Base-by-base conservation (phyloP, 1,284 basidiomycete species). In the Somion occarium region DNA sequence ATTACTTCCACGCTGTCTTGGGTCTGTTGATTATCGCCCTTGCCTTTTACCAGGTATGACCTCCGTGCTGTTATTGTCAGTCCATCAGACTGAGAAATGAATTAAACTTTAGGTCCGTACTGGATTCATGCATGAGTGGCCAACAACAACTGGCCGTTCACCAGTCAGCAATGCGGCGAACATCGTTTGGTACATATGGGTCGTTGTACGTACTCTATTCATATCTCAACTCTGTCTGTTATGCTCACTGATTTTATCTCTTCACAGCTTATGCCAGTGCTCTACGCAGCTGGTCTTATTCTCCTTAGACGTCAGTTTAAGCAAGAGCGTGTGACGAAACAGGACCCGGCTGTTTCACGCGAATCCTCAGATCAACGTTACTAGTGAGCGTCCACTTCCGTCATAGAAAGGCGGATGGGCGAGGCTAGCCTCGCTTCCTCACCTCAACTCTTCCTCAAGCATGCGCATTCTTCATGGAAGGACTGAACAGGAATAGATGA, bases 1-100 rank as follows among this genome's bases (percentile, higher is more conserved):
- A 84, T 61, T 84, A 83, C 59, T 46, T 74, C 25, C 81, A 83
- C 57, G 81, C 78, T 3, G 55, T 82, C 5, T 46, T 82, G 4
- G 82, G 81, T 1, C 59, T 84, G 24, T 20, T 71, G 22, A 73
- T 79, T 52, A 73, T 84, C 48, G 75, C 59, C 1, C 64, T 80
- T 19, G 65, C 76, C 5, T 69, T 82, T 50, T 80, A 75, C 54
- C 80, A 83, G 66, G 78, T 80, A 22, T 60, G 72, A 45, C 18
- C 22, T 9, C 24, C 9, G 22, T 12, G 25, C 44, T 34, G 3
- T 15, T 20, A 18, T 46, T 12, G 5, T 46, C 44, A 15, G 15
- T 25, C 30, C 30, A 26, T 26, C 18, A 15, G 38, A 23, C n/a
- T 24, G 22, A 11, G n/a, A n/a, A n/a, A 12, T 18, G 11, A 4